phyloP scores from a whole-genome alignment of 805 yeast genomes.

The Pachysolen tannophilus region DNA sequence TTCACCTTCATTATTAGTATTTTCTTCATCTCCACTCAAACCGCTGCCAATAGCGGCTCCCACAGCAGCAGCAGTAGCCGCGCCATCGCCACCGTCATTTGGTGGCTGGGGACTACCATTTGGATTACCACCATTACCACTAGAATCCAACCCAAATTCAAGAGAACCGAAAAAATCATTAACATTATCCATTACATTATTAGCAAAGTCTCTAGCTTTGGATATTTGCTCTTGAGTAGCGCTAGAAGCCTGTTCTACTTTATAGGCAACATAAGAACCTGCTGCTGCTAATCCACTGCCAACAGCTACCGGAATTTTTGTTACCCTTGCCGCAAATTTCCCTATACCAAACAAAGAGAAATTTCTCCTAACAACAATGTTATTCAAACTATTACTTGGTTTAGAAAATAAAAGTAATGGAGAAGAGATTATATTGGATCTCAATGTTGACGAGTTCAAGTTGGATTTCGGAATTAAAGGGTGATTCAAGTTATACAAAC shows the following conservation, averaged over 20 bases:
- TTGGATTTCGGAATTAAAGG: too few species aligned
- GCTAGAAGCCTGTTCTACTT: constrained; percentile 77
- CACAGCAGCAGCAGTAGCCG: constrained; percentile 48
- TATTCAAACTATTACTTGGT: too few species aligned
- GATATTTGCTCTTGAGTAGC: constrained; percentile 63
- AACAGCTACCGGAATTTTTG: constrained; percentile 67
- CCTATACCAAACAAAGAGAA: constrained; percentile 35
- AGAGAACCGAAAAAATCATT: constrained; percentile 33
- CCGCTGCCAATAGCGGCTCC: constrained; percentile 39
- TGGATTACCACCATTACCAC: constrained; percentile 25
- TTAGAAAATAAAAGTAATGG: too few species aligned
- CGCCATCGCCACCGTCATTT: constrained; percentile 20
- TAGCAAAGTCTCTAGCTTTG: constrained; percentile 54
- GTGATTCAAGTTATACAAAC: too few species aligned
- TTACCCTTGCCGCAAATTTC: constrained; percentile 44
- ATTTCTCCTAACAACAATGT: neutral
- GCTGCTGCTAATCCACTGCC: constrained; percentile 95
- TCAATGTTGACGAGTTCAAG: too few species aligned
- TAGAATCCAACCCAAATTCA: constrained; percentile 20
- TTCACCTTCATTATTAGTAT: too few species aligned
- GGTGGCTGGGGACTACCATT: constrained; percentile 19
- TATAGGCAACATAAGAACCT: constrained; percentile 86
- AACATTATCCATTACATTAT: constrained; percentile 40
- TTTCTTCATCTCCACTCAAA: constrained; percentile 31
- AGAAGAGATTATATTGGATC: too few species aligned